phyloP scores from a whole-genome alignment of 768 basidiomycete species.

The Lentinula lateritia region DNA sequence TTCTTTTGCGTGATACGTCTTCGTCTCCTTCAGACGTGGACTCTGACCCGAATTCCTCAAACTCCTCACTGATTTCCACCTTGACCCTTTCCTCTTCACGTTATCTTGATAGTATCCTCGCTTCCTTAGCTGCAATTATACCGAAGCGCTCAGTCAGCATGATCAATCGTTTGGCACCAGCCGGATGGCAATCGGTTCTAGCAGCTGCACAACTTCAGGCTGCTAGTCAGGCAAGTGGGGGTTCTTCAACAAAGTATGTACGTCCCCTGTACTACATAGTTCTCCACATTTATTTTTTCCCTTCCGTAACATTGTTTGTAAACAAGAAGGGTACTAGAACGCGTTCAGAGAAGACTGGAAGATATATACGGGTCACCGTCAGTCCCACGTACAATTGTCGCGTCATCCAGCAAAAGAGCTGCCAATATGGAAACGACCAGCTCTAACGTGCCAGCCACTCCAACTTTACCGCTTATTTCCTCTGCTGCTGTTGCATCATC shows the following conservation, averaged over 20 bases:
- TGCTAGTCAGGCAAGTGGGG: constrained; percentile 23
- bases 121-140: constrained; percentile 48
- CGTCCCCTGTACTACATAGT: background rate
- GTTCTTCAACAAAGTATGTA: constrained; percentile 21
- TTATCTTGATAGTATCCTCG: constrained; percentile 47
- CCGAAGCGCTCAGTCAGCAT: constrained; percentile 52
- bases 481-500: background rate
- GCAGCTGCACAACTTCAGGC: constrained; percentile 32
- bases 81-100: constrained; percentile 38
- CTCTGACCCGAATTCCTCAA: constrained; percentile 10
- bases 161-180: constrained; percentile 58
- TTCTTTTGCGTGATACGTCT: background rate
- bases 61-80: constrained; percentile 23
- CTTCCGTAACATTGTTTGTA: background rate
- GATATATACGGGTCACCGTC: constrained; percentile 19
- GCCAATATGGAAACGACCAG: background rate
- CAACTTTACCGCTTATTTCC: background rate
- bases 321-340: constrained; percentile 15
- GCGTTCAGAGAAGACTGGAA: constrained; percentile 22
- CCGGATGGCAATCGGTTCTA: constrained; percentile 63
- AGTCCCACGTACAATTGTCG: background rate
- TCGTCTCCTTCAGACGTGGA: background rate
- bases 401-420: background rate
- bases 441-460: background rate
- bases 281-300: background rate